A percentile compares a stretch with the other conserved stretches of the same genome.
phyloP scores from a whole-genome alignment of 2,329 filamentous ascomycete species.

The Nectriaceae sp. region DNA sequence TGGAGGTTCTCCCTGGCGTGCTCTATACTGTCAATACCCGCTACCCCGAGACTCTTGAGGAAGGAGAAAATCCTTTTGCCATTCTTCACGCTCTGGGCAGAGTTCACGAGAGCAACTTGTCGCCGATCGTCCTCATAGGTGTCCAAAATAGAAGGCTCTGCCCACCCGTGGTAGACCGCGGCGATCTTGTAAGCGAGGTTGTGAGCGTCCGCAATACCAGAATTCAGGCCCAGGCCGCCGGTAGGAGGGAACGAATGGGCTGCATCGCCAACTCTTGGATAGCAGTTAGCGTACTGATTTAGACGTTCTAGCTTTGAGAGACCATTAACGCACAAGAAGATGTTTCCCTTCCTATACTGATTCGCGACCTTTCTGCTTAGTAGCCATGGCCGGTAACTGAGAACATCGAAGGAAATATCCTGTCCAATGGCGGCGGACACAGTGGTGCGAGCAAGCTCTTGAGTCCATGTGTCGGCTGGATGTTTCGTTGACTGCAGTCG shows the following conservation, averaged over 20 bases:
- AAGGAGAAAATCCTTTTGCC: constrained; percentile 44
- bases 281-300: neutral
- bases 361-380: constrained; percentile 43
- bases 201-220: constrained; percentile 33
- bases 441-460: constrained; percentile 2
- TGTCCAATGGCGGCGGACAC: constrained; percentile 30
- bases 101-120: constrained; percentile 41
- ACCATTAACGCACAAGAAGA: constrained; percentile 7
- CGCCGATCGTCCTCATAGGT: constrained; percentile 40
- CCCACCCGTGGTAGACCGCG: constrained; percentile 35
- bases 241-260: constrained; percentile 37
- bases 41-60: constrained; percentile 39
- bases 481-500: constrained; percentile 3
- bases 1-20: constrained; percentile 20
- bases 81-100: constrained; percentile 45
- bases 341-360: constrained; percentile 32
- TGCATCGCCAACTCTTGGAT: constrained; percentile 26
- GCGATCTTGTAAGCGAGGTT: constrained; percentile 40
- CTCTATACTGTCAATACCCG: constrained; percentile 28
- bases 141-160: constrained; percentile 31
- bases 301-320: too few species aligned
- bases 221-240: constrained; percentile 35
- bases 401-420: constrained; percentile 37
- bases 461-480: constrained; percentile 5
- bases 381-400: constrained; percentile 37